Evolutionary conservation across 768 basidiomycete genomes (phyloP), one percentile per base, ranked within the genome.

Genomic region (Xerocomus brunneocitrinus): DNA sequence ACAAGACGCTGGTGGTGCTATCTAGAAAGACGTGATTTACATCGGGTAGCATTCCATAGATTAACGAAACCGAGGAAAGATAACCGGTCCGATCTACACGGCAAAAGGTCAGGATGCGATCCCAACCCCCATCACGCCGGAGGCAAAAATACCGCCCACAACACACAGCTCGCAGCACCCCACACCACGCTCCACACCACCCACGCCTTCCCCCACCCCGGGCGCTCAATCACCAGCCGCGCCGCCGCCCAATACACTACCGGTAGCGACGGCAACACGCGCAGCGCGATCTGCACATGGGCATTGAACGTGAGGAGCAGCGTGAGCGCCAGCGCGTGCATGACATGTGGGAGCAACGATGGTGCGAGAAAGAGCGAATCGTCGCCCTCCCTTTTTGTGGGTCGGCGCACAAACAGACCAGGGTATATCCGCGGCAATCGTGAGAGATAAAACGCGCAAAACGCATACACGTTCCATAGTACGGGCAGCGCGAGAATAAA

Each of bases 131-230:
- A 35, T 72, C 71, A 95, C 0, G 95, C 95, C n/a, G 95, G 95
- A 0, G 95, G 95, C 30, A 95, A 77, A 64, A 94, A 95, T 3
- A 81, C 79, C 2, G 76, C 79, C 94, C 93, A 98, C 0, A 95
- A 73, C 4, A 91, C 76, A 19, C 85, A 67, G 10, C 84, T 84
- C 16, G 84, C 61, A 2, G 75, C 68, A 4, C 88, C 85, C 93
- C 95, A 98, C 0, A 86, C 56, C 1, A 87, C 64, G 50, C 81
- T 83, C 90, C 94, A 99, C 10, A 69, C 65, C 3, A 94, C 71
- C 89, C 93, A 98, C 41, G 67, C 67, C 40, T 61, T 75, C 3
- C 83, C 87, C 64, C 69, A 75, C 34, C 47, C 52, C 16, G 78
- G 79, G 25, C 72, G 68, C 54, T 79, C 72, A 32, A 82, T 58